Conservation (phyloP, 2,329 filamentous ascomycete genomes). For the Nothopassalora personata region DNA sequence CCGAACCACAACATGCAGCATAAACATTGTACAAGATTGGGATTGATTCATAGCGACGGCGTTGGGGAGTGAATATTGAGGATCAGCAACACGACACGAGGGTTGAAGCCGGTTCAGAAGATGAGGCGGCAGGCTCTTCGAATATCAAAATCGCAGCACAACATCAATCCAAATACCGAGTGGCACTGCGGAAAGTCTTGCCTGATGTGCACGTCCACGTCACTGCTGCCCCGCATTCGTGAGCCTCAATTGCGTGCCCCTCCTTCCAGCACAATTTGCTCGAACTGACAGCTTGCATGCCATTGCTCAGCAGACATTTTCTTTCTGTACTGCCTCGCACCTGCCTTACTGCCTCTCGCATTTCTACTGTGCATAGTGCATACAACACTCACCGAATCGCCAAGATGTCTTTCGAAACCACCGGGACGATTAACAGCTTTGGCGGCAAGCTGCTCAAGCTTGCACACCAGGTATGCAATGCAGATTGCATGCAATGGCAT, state of each 20-base stretch:
- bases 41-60: conserved; percentile 14
- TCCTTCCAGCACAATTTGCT: conserved; percentile 10
- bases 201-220: conserved; percentile 2
- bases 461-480: conserved; percentile 53
- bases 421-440: conserved; percentile 82
- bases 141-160: neutral
- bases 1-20: neutral
- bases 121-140: neutral
- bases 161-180: neutral
- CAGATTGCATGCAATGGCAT: too few relatives aligned
- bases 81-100: neutral
- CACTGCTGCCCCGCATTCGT: conserved; percentile 4
- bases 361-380: neutral
- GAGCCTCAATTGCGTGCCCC: neutral
- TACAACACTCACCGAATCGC: neutral
- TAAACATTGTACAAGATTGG: neutral
- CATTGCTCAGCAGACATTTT: conserved; percentile 3
- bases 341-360: neutral
- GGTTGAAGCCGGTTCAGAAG: neutral
- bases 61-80: conserved; percentile 7
- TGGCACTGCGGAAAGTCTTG: conserved; percentile 2
- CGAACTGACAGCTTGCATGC: conserved; percentile 9
- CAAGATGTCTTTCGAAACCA: conserved; percentile 78
- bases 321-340: neutral
- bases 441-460: conserved; percentile 95